These are phyloP conservation scores for Capsella bursapastoris DNA, from an alignment of 345 rosid species.

Conservation along the genomic window DNA sequence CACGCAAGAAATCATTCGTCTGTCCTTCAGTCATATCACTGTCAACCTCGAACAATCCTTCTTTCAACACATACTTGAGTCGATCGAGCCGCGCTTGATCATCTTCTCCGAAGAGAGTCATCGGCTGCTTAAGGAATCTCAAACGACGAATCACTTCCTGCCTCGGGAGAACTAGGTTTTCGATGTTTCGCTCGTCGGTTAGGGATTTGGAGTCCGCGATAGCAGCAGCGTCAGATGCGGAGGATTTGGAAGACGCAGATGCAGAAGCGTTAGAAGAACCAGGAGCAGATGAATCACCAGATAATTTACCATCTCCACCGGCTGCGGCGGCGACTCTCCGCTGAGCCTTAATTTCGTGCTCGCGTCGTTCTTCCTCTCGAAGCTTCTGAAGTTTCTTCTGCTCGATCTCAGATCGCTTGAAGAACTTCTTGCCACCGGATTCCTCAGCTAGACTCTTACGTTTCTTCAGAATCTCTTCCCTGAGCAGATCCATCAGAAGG, in stretches of 20 bases:
- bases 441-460: constrained; percentile 68
- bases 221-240: constrained; percentile 48
- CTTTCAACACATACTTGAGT: constrained; percentile 76
- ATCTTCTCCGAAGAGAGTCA: constrained; percentile 95
- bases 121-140: constrained; percentile 87
- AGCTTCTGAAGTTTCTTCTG: constrained; percentile 85
- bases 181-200: constrained; percentile 77
- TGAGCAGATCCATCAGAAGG: constrained; percentile 71
- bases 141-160: constrained; percentile 93
- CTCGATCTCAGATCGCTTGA: constrained; percentile 91
- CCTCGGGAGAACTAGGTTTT: constrained; percentile 74
- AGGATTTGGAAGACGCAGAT: constrained; percentile 42
- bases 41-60: constrained; percentile 91
- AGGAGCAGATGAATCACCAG: constrained; percentile 24
- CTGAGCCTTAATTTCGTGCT: constrained; percentile 75
- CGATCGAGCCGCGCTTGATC: constrained; percentile 85
- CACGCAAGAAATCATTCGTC: constrained; percentile 96
- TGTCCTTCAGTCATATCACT: constrained; percentile 94
- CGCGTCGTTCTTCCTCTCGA: constrained; percentile 88
- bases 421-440: constrained; percentile 81
- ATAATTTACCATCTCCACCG: constrained; percentile 37
- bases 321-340: constrained; percentile 55
- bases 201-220: constrained; percentile 66
- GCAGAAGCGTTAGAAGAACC: constrained; percentile 47
- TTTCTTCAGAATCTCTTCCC: constrained; percentile 75